Conservation (phyloP, 2,329 filamentous ascomycete genomes). For the Grosmannia clavigera region DNA sequence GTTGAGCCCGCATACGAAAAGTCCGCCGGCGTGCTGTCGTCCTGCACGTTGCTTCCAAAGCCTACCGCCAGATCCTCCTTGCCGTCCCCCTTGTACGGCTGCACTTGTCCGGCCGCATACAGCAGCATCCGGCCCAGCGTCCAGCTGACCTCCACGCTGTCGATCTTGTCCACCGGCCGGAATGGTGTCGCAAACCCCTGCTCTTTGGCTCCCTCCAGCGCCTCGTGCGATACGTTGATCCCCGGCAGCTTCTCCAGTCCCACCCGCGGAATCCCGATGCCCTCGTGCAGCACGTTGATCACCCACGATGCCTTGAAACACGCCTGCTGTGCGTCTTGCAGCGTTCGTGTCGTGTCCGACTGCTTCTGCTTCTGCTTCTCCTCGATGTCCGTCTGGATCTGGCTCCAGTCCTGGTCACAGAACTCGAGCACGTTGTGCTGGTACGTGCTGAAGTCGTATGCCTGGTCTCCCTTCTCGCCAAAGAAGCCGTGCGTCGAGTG, state of each 20-base stretch:
- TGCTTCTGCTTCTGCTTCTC: slow-evolving; percentile 50
- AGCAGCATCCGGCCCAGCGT: slow-evolving; percentile 93
- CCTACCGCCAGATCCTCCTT: slow-evolving; percentile 59
- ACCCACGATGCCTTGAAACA: slow-evolving; percentile 99
- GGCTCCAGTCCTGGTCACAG: slow-evolving; percentile 70
- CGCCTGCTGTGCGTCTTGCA: slow-evolving; percentile 69
- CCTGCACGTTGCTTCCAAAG: slow-evolving; percentile 73
- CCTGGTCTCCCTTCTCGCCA: slow-evolving; percentile 61
- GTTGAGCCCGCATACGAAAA: slow-evolving; percentile 71
- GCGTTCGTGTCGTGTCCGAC: slow-evolving; percentile 38
- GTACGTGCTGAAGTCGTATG: slow-evolving; percentile 85
- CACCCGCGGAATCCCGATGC: slow-evolving; percentile 81
- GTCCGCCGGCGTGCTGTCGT: slow-evolving; percentile 49
- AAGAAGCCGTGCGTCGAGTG: slow-evolving; percentile 96
- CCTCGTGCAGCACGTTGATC: slow-evolving; percentile 91
- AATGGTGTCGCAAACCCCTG: slow-evolving; percentile 71
- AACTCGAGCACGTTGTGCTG: slow-evolving; percentile 75
- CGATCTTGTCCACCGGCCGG: slow-evolving; percentile 84
- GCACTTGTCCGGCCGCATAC: slow-evolving; percentile 82
- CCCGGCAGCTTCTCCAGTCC: slow-evolving; percentile 55
- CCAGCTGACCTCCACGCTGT: slow-evolving; percentile 89
- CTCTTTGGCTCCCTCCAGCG: slow-evolving; percentile 54
- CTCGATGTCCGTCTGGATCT: slow-evolving; percentile 54
- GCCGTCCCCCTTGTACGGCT: slow-evolving; percentile 33
- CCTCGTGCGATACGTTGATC: slow-evolving; percentile 61